These are phyloP conservation scores for Gaeumannomyces tritici DNA, from an alignment of 2,329 filamentous ascomycete species.

Conservation along the genomic window DNA sequence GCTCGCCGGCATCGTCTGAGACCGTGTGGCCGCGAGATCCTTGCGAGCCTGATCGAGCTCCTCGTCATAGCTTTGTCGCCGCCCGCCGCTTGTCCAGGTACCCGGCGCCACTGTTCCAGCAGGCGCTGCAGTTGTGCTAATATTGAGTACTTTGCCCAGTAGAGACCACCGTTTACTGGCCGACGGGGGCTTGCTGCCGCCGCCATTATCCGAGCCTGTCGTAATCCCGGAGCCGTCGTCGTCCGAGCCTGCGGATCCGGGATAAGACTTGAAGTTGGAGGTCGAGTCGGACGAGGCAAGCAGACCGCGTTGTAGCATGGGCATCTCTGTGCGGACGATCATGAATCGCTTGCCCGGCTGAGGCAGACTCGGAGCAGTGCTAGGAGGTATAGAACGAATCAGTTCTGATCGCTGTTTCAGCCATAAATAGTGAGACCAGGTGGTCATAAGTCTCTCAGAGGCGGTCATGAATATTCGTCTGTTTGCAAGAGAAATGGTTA, in stretches of 20 bases:
- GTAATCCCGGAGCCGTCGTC: not conserved
- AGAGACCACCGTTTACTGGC: slow-evolving; percentile 55
- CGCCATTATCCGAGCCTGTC: not conserved
- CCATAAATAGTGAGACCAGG: slow-evolving; percentile 74
- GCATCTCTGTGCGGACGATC: slow-evolving; percentile 73
- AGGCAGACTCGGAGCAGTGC: slow-evolving; percentile 73
- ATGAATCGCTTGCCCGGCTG: slow-evolving; percentile 78
- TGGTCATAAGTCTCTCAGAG: slow-evolving; percentile 56
- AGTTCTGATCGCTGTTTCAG: slow-evolving; percentile 58
- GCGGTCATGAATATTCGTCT: slow-evolving; percentile 55
- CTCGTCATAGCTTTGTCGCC: slow-evolving; percentile 26
- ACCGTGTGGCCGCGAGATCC: slow-evolving; percentile 37
- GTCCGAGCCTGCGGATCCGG: slow-evolving; percentile 13
- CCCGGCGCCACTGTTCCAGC: slow-evolving; percentile 9
- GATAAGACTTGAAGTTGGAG: not conserved
- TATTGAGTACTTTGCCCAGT: slow-evolving; percentile 51
- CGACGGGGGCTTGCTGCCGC: slow-evolving; percentile 18
- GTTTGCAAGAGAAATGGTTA: no score
- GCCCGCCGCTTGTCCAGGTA: slow-evolving; percentile 4
- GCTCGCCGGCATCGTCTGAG: slow-evolving; percentile 9
- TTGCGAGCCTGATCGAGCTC: slow-evolving; percentile 40
- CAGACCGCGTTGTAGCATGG: slow-evolving; percentile 34
- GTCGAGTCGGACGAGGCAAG: slow-evolving; percentile 9
- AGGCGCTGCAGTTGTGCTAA: slow-evolving; percentile 12
- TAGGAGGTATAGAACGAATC: slow-evolving; percentile 47